Percentiles rank a stretch among this genome's conserved stretches.
phyloP scores from a whole-genome alignment of 306 rosid species.

The Styphnolobium japonicum region DNA sequence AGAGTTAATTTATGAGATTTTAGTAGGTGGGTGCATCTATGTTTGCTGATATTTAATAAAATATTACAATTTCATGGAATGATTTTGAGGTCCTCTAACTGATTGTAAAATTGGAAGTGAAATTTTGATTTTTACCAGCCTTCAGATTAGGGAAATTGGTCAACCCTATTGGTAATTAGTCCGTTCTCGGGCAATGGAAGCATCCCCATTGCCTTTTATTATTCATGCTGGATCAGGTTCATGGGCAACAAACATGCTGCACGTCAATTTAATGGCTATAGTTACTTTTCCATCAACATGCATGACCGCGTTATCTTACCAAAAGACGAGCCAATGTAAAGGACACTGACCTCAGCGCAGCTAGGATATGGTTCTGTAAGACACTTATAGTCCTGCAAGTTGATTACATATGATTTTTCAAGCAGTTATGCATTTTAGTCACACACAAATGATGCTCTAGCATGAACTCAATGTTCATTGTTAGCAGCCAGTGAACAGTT shows the following conservation, averaged over 20 bases:
- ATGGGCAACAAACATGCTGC: neutral
- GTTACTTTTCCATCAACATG: neutral
- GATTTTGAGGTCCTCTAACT: neutral
- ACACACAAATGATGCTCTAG: neutral
- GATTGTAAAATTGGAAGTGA: neutral
- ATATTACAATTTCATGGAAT: neutral
- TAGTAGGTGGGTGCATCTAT: neutral
- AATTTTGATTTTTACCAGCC: neutral
- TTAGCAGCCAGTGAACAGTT: neutral
- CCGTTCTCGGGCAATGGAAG: neutral
- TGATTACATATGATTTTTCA: neutral
- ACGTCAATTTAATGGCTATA: neutral
- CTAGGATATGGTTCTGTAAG: neutral
- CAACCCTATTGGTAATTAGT: neutral
- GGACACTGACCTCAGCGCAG: neutral
- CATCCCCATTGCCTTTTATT: neutral
- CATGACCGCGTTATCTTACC: neutral
- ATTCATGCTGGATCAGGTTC: neutral
- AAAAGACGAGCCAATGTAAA: neutral
- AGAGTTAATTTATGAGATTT: neutral
- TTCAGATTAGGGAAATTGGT: neutral
- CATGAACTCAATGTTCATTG: conserved; percentile 4
- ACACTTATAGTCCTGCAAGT: neutral
- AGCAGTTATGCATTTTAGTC: neutral
- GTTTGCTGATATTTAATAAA: neutral